Evolutionary conservation across 225 moss, liverwort and hornwort genomes (phyloP).

Genomic region (Straminergon stramineum): DNA sequence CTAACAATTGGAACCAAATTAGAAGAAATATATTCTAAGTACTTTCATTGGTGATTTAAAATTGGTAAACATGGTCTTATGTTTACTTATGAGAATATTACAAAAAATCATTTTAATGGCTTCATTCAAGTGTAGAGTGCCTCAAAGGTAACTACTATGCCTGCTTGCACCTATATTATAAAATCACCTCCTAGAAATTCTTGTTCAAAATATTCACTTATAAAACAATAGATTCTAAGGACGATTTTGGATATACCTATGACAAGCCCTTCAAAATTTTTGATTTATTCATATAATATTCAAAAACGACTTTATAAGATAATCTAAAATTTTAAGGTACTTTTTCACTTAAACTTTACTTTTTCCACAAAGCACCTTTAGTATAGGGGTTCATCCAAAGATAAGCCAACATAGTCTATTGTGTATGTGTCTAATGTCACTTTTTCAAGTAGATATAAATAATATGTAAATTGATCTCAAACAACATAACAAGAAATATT

Average conservation of each 20-base stretch:
- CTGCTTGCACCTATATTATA: neutral
- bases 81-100: too few species aligned
- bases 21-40: neutral
- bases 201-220: neutral
- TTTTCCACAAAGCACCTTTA: too few species aligned
- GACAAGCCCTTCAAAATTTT: neutral
- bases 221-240: neutral
- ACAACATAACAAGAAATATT: too few species aligned
- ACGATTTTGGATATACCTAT: neutral
- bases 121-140: neutral
- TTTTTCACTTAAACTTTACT: too few species aligned
- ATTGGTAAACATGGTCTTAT: neutral
- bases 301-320: neutral
- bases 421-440: too few species aligned
- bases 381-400: too few species aligned
- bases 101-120: neutral
- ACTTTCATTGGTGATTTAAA: neutral
- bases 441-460: too few species aligned
- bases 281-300: neutral
- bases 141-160: fast-evolving
- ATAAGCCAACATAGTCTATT: too few species aligned
- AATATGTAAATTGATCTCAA: too few species aligned
- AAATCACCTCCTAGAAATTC: neutral
- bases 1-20: neutral
- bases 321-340: too few species aligned